Base-by-base conservation (phyloP, 1,284 basidiomycete species). In the Rhodotorula sp. region DNA sequence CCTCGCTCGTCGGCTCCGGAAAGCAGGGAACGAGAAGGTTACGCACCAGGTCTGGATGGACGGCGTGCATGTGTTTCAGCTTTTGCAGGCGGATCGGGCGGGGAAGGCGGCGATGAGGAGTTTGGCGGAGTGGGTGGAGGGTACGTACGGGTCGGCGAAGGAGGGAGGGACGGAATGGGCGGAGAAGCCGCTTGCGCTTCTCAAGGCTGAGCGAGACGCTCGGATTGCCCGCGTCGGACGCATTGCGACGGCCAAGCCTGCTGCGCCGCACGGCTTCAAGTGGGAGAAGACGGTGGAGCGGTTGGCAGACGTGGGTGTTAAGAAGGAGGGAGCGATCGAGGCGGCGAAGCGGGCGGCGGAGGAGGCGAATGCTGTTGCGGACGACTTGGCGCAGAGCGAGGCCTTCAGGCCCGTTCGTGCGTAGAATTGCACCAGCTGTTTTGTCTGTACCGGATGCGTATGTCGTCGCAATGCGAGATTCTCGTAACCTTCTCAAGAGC, bases 1-100 rank as follows among this genome's bases (percentile, higher is more conserved):
- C 47, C 74, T 81, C 15, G 80, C 79, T 7, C 79, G 79, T 66
- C 79, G 81, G 48, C 78, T 78, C 13, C 76, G 78, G 7, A 56
- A 75, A 8, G 78, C 78, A 5, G 79, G 79, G 30, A 80, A 80
- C 15, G 56, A 70, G 15, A 4, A 6, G 10, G 68, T 74, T 13
- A 69, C 52, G 24, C 68, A 70, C 32, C 68, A 75, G 49, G 13
- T 68, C 8, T 72, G 54, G 27, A 59, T 47, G 10, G 63, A 59
- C 6, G 68, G 68, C 1, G 62, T 72, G 7, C 73, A 74, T 27
- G 69, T 71, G n/a, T 60, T 67, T 15, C 66, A 67, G 8, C 22
- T 44, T 20, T 19, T 72, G n/a, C 54, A 51, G 55, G 27, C 17
- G 24, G 20, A 39, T 4, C 17, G 51, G 44, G 54, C 54, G 24